Evolutionary conservation across 2,329 filamentous ascomycete species (phyloP).

Genomic region (Fusarium graminum): DNA sequence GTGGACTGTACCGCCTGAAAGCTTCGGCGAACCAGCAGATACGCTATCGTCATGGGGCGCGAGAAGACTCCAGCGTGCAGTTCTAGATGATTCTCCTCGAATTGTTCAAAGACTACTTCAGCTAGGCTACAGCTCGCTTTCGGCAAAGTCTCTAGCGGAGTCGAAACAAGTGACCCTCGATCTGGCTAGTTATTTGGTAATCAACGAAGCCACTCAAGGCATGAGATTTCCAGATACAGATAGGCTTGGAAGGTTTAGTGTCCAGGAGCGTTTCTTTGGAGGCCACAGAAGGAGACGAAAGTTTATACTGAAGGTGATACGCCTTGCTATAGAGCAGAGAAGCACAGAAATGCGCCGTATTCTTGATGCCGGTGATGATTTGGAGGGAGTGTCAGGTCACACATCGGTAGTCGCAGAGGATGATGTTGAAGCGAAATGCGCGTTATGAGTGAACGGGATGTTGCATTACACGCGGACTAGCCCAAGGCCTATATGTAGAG

Average conservation of each 20-base stretch:
- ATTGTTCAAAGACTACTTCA: not conserved
- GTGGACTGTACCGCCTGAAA: not conserved
- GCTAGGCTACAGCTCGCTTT: not conserved
- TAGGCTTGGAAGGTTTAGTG: no score
- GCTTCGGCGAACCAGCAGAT: not conserved
- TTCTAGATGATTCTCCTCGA: not conserved
- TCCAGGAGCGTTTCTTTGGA: no score
- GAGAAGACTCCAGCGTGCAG: constrained; percentile 5
- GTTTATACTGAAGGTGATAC: not conserved
- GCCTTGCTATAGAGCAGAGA: not conserved
- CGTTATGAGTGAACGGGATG: no score
- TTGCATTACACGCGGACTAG: no score
- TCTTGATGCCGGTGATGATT: not conserved
- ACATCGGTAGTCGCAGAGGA: no score
- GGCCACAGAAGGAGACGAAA: not conserved
- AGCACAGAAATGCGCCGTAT: not conserved
- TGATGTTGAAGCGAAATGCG: no score
- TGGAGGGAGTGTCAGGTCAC: no score
- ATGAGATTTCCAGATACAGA: no score
- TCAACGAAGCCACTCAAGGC: not conserved
- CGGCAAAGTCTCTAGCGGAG: not conserved
- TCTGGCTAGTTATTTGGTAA: not conserved
- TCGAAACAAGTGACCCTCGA: not conserved
- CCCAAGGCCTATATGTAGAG: no score
- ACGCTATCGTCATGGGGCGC: not conserved